phyloP scores from a whole-genome alignment of 257 asterid species.

The Plantago ovata region DNA sequence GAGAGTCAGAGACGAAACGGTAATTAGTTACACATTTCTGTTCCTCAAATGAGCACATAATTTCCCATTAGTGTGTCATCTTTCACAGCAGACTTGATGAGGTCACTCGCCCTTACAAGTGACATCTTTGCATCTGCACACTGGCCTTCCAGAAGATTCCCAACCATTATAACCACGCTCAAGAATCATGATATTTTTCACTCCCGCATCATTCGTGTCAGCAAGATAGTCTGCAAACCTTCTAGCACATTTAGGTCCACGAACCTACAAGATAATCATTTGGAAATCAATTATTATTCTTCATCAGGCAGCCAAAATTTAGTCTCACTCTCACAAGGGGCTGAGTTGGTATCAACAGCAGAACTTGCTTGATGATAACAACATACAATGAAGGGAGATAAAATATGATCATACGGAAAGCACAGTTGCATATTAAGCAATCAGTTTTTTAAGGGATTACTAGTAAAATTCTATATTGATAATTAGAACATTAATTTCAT shows the following conservation, averaged over 20 bases:
- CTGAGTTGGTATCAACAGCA: no score
- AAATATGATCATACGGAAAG: no score
- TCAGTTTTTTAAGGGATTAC: no score
- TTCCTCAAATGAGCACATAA: not conserved
- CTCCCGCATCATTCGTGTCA: slow-evolving; percentile 45
- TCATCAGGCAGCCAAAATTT: no score
- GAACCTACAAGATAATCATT: slow-evolving; percentile 48
- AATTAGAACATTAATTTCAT: no score
- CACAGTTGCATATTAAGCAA: no score
- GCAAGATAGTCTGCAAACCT: slow-evolving; percentile 67
- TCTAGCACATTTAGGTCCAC: slow-evolving; percentile 93
- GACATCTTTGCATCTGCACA: slow-evolving; percentile 72
- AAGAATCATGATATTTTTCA: slow-evolving; percentile 66
- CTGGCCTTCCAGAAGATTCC: slow-evolving; percentile 87
- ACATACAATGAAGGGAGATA: no score
- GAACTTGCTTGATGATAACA: no score
- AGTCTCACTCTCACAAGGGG: no score
- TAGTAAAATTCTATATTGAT: no score
- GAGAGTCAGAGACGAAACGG: not conserved
- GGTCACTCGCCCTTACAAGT: slow-evolving; percentile 66
- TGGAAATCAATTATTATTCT: slow-evolving; percentile 14
- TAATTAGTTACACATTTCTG: no score
- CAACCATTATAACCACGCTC: slow-evolving; percentile 91
- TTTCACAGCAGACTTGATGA: slow-evolving; percentile 32
- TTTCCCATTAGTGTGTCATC: slow-evolving; percentile 18